Evolutionary conservation across 768 basidiomycete genomes (phyloP), one percentile per base, ranked within the genome.

Genomic region (Rubroboletus satanas): DNA sequence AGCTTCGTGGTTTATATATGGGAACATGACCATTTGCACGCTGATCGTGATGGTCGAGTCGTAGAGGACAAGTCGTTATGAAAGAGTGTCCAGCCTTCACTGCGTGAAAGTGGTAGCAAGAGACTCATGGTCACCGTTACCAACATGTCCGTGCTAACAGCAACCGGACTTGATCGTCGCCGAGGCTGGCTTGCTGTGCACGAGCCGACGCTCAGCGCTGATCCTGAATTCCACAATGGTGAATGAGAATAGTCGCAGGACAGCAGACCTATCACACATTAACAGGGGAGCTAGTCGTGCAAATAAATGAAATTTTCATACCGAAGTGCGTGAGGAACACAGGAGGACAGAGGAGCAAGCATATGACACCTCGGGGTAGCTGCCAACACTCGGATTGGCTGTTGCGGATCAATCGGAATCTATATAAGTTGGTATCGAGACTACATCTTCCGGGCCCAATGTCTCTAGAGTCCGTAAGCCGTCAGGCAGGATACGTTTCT

Each of bases 131-230:
- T 55, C 61, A 62, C 51, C 55, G 71, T 71, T 70, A 57, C 65
- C 62, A 69, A 46, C 62, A 58, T 56, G 56, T 59, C 62, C 65
- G 58, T 54, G 63, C 56, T 38, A 48, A 55, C 61, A 58, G 67
- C 69, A 62, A 71, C 62, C 58, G 53, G 51, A 6, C 60, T 59
- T 73, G 70, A 71, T 71, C 64, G 67, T 72, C 71, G 63, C 62
- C 59, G 66, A 42, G 61, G 42, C 28, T 52, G 45, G 51, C 51
- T 58, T 71, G 67, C 71, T 71, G 70, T 72, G 70, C 64, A 64
- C 51, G 47, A 59, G 49, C 58, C 61, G 67, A 69, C 58, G 69
- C 50, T 61, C 65, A 69, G 67, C 58, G 69, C 50, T 61, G 67
- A 69, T 69, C 67, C 47, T 62, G 51, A 36, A 57, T 42, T 55